A percentile compares a stretch with the other conserved stretches of the same genome.
Evolutionary conservation across 345 rosid species (phyloP).

Genomic region (Corymbia maculata): DNA sequence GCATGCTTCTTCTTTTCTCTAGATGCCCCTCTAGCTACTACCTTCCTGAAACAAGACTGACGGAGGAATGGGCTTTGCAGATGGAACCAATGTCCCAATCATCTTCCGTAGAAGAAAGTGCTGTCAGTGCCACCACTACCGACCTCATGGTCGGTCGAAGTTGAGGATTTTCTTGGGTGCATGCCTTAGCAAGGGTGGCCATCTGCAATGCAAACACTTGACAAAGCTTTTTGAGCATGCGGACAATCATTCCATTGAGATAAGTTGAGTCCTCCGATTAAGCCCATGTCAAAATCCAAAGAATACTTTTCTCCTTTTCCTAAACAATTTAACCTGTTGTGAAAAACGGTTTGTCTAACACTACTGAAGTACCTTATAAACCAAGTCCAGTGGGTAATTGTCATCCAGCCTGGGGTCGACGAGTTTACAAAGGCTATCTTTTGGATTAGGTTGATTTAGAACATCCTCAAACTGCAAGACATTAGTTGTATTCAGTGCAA

Average conservation of each 20-base stretch:
- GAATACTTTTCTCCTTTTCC: not conserved
- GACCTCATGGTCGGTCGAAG: conserved; percentile 73
- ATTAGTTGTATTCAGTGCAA: not conserved
- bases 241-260: not conserved
- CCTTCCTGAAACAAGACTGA: conserved; percentile 59
- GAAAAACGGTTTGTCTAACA: not conserved
- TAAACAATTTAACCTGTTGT: not conserved
- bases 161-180: conserved; percentile 66
- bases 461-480: conserved; percentile 55
- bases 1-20: not conserved
- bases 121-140: conserved; percentile 63
- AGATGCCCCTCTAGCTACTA: conserved; percentile 4
- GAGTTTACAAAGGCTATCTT: conserved; percentile 39
- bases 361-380: conserved; percentile 37
- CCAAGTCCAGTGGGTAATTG: conserved; percentile 48
- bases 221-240: not conserved
- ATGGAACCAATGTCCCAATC: conserved; percentile 54
- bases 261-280: not conserved
- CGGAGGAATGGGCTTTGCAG: conserved; percentile 38
- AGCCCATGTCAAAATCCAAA: not conserved
- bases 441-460: conserved; percentile 38
- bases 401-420: conserved; percentile 66
- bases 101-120: conserved; percentile 58
- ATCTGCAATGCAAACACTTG: conserved; percentile 30
- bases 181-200: conserved; percentile 71